Evolutionary conservation across 2,329 filamentous ascomycete species (phyloP).

Genomic region (Lecanicillium sp.): DNA sequence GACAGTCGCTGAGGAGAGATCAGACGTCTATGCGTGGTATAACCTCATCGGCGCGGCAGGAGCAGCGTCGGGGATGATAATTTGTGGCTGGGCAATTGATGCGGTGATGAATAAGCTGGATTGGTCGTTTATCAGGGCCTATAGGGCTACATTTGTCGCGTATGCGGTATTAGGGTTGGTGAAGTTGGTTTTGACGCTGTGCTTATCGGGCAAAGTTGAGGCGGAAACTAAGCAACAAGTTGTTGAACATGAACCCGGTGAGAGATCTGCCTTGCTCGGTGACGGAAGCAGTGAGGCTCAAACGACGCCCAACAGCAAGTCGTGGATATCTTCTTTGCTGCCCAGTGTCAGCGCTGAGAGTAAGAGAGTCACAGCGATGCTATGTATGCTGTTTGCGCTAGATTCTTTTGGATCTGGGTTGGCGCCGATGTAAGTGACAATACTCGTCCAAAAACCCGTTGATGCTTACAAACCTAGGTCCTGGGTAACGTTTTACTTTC

Average conservation of each 20-base stretch:
- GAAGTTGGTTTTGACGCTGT: constrained; percentile 45
- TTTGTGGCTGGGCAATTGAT: constrained; percentile 51
- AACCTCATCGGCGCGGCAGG: constrained; percentile 50
- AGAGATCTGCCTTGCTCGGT: constrained; percentile 18
- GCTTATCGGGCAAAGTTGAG: constrained; percentile 39
- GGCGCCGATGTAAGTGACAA: constrained; percentile 46
- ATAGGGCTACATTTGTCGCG: constrained; percentile 46
- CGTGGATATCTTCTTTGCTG: constrained; percentile 26
- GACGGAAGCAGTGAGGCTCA: not conserved
- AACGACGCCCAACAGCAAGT: constrained; percentile 3
- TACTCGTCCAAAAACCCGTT: too few species aligned
- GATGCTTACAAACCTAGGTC: too few species aligned
- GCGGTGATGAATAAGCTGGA: constrained; percentile 31
- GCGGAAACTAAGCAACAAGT: constrained; percentile 15
- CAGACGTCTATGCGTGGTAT: constrained; percentile 57
- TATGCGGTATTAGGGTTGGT: constrained; percentile 49
- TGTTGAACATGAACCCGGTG: not conserved
- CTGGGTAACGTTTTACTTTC: constrained; percentile 51
- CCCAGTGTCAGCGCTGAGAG: constrained; percentile 51
- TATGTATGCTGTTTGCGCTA: constrained; percentile 59
- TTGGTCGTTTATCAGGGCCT: constrained; percentile 39
- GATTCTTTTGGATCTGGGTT: constrained; percentile 66
- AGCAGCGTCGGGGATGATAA: constrained; percentile 49
- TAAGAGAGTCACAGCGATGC: constrained; percentile 43
- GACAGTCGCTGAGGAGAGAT: constrained; percentile 33